Conservation (phyloP, 352 stramenopile species). For the Aphanomyces invadans region DNA sequence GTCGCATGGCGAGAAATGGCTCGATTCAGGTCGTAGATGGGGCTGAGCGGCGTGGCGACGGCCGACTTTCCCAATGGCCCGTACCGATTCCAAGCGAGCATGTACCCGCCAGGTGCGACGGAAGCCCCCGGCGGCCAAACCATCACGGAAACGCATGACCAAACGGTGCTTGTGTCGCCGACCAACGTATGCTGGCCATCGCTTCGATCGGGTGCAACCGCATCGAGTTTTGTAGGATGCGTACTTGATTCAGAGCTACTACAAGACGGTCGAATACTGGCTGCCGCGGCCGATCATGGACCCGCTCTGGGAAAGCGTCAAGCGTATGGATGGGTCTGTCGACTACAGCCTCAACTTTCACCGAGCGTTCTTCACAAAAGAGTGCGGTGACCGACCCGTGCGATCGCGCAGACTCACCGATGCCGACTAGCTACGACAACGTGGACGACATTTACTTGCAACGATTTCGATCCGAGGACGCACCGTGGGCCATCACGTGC, state of each 20-base stretch:
- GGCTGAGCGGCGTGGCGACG: slow-evolving; percentile 84
- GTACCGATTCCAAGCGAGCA: slow-evolving; percentile 82
- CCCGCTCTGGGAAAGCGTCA: slow-evolving; percentile 94
- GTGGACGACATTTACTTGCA: slow-evolving; percentile 97
- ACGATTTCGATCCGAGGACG: slow-evolving; percentile 91
- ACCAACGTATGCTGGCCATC: not conserved
- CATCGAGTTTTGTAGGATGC: slow-evolving; percentile 31
- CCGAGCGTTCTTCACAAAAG: slow-evolving; percentile 87
- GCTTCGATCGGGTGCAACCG: no score
- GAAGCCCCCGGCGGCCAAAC: slow-evolving; percentile 61
- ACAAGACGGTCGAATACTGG: slow-evolving; percentile 92
- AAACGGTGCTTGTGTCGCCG: slow-evolving; percentile 60
- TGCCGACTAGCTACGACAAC: slow-evolving; percentile 95
- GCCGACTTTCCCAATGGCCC: slow-evolving; percentile 87
- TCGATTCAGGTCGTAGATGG: slow-evolving; percentile 37
- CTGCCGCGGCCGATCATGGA: slow-evolving; percentile 94
- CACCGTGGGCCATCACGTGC: slow-evolving; percentile 88
- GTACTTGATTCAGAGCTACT: slow-evolving; percentile 92
- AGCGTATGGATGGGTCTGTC: slow-evolving; percentile 47
- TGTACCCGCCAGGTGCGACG: slow-evolving; percentile 89
- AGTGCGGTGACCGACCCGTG: no score
- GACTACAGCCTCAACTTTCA: slow-evolving; percentile 96
- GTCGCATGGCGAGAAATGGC: not conserved
- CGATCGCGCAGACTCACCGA: no score
- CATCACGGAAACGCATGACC: slow-evolving; percentile 92